Evolutionary conservation across 2,329 filamentous ascomycete genomes (phyloP).

Genomic region (Claviceps digitariae): DNA sequence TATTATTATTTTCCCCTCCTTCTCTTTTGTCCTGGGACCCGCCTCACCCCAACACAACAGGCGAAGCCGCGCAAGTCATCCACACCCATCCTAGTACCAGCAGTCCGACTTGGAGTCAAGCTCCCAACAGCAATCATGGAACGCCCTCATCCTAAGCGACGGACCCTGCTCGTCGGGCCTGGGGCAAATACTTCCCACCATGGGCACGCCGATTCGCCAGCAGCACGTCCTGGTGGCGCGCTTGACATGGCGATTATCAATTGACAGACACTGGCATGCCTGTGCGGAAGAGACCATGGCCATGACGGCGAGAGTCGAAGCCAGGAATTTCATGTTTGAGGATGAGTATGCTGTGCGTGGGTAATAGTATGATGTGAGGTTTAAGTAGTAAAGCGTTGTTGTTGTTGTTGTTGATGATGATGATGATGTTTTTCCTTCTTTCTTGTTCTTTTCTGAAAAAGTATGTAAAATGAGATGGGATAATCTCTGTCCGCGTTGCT

Average conservation of each 20-base stretch:
- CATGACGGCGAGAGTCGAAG: neutral
- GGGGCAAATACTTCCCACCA: neutral
- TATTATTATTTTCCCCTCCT: no score
- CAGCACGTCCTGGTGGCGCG: neutral
- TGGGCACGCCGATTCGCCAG: neutral
- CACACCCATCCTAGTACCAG: neutral
- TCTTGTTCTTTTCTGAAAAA: no score
- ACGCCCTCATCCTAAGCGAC: neutral
- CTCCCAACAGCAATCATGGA: neutral
- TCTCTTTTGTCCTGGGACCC: no score
- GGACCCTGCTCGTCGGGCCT: no score
- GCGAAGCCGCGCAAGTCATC: no score
- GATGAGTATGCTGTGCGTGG: neutral
- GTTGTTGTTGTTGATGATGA: no score
- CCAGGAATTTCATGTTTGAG: neutral
- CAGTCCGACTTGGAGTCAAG: neutral
- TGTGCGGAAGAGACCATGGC: neutral
- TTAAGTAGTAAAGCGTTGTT: neutral
- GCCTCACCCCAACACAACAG: no score
- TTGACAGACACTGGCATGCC: slow-evolving; percentile 16
- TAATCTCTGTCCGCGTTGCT: no score
- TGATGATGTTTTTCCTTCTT: neutral
- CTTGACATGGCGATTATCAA: no score
- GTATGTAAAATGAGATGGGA: no score
- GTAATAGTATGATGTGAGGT: neutral